Evolutionary conservation across 768 basidiomycete genomes (phyloP).

Genomic region (Clavulina sp.): DNA sequence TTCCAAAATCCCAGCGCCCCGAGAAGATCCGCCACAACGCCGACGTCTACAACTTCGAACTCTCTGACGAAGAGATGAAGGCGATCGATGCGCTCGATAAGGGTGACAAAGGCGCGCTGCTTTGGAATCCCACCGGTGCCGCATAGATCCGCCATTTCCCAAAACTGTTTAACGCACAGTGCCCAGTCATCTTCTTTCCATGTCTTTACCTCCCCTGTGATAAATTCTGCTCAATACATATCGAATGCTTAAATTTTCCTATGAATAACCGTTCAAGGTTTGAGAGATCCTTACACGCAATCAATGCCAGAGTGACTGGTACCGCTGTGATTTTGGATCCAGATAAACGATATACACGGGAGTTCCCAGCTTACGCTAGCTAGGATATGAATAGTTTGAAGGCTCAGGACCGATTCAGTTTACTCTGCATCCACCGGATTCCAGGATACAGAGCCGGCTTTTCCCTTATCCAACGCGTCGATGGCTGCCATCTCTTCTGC

Average conservation of each 20-base stretch:
- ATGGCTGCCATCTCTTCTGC: conserved; percentile 22
- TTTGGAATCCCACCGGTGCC: conserved; percentile 3
- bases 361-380: too few relatives aligned
- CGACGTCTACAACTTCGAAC: conserved; percentile 27
- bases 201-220: too few relatives aligned
- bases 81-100: conserved; percentile 16
- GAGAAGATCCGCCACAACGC: conserved; percentile 26
- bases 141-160: too few relatives aligned
- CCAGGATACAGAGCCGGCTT: conserved; percentile 4
- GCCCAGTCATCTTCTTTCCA: too few relatives aligned
- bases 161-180: too few relatives aligned
- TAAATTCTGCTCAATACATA: too few relatives aligned
- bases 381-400: background rate
- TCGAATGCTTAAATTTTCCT: too few relatives aligned
- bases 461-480: conserved; percentile 12
- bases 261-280: too few relatives aligned
- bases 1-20: conserved; percentile 28
- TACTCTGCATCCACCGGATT: conserved; percentile 7
- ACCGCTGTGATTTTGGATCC: too few relatives aligned
- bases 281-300: too few relatives aligned
- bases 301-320: too few relatives aligned
- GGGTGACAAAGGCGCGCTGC: conserved; percentile 6
- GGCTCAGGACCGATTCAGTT: background rate
- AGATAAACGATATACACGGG: too few relatives aligned
- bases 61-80: conserved; percentile 26